A percentile compares a stretch with the other conserved stretches of the same genome.
Conservation (phyloP, 2,329 filamentous ascomycete genomes). For the Magnaporthales sp. region DNA sequence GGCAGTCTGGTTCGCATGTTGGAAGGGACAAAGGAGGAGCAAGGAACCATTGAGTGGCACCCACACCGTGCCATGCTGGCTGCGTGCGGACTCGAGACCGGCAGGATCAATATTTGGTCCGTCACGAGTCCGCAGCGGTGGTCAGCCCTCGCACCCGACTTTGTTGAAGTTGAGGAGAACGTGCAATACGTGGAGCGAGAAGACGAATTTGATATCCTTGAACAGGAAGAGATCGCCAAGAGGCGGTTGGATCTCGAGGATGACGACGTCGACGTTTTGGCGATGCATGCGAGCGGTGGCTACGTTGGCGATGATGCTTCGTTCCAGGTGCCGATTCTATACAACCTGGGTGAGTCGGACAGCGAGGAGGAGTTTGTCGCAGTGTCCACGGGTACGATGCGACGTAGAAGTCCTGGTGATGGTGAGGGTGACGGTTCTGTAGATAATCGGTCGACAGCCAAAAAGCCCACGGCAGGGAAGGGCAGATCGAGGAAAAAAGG, state of each 20-base stretch:
- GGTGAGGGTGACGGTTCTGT: conserved; percentile 56
- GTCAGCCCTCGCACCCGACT: conserved; percentile 94
- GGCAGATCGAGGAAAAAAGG: conserved; percentile 32
- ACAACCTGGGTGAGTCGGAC: conserved; percentile 87
- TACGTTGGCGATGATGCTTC: conserved; percentile 43
- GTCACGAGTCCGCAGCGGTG: conserved; percentile 92
- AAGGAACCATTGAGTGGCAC: conserved; percentile 97
- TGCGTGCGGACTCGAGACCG: conserved; percentile 86
- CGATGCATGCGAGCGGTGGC: conserved; percentile 57
- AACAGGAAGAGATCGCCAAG: conserved; percentile 88
- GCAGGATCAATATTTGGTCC: conserved; percentile 91
- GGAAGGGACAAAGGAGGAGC: conserved; percentile 92
- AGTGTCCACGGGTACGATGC: conserved; percentile 70
- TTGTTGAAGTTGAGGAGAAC: conserved; percentile 96
- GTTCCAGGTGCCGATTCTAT: conserved; percentile 88
- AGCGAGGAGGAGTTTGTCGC: conserved; percentile 81
- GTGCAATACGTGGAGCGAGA: conserved; percentile 93
- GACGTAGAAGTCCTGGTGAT: conserved; percentile 73
- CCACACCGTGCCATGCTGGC: conserved; percentile 79
- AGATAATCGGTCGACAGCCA: conserved; percentile 28
- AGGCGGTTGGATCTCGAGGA: conserved; percentile 85
- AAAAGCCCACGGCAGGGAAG: conserved; percentile 30
- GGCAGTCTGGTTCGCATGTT: conserved; percentile 94
- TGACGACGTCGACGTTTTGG: conserved; percentile 85
- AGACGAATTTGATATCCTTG: conserved; percentile 97